These are phyloP conservation scores for Thymus mandschuricus DNA, from an alignment of 257 asterid species.

Conservation along the genomic window DNA sequence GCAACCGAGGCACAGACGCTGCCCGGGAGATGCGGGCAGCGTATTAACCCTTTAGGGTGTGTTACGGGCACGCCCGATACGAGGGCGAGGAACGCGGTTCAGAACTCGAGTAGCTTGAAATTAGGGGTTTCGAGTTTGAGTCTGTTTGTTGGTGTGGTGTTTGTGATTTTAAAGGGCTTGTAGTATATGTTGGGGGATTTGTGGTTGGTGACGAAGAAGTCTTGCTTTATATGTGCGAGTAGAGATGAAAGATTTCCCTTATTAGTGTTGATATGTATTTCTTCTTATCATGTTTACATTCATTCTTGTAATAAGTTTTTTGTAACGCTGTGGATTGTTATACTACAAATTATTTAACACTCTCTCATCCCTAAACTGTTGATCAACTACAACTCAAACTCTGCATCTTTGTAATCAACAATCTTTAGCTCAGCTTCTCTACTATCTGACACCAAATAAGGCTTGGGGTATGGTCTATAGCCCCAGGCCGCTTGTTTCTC, in stretches of 20 bases:
- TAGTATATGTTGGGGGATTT: conserved; percentile 12
- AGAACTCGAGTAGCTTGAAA: conserved; percentile 2
- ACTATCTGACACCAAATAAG: neutral
- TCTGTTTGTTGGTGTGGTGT: neutral
- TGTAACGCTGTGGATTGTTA: neutral
- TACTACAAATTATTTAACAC: too few relatives aligned
- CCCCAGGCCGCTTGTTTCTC: neutral
- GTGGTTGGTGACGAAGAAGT: conserved; percentile 5
- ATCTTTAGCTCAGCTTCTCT: conserved; percentile 1
- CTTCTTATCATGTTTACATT: neutral
- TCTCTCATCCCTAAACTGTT: too few relatives aligned
- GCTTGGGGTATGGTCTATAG: neutral
- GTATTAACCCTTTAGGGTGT: conserved; percentile 79
- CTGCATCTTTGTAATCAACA: conserved; percentile 6
- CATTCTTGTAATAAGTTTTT: neutral
- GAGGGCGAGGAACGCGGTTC: conserved; percentile 29
- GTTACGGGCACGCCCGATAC: conserved; percentile 61
- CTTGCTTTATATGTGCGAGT: neutral
- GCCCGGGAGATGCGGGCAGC: conserved; percentile 84
- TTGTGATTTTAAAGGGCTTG: conserved; percentile 22
- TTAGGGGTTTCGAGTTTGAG: conserved; percentile 16
- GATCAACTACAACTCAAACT: neutral
- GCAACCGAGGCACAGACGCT: conserved; percentile 64
- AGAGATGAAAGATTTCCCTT: neutral
- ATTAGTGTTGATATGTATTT: neutral